Evolutionary conservation across 208 protist genomes (phyloP), one percentile per base, ranked within the genome.

Genomic region (Tritrichomonas musculus): DNA sequence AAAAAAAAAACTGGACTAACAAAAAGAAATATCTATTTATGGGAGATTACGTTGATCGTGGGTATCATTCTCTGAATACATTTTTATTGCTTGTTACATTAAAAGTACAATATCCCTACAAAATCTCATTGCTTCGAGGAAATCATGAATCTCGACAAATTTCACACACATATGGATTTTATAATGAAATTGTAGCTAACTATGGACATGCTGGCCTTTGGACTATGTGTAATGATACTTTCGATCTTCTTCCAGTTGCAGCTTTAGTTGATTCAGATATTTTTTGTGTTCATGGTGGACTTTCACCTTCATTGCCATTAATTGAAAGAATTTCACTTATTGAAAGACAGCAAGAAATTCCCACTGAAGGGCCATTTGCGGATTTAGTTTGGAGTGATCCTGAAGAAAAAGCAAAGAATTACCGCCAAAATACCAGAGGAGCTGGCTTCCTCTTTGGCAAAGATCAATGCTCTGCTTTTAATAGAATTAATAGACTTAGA

Each of bases 311-410:
- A 9, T 4, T 84, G 17, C 36, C 75, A 65, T 97, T 96, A 11
- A 93, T 98, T 44, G 97, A 98, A 93, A 95, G 98, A 94, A 97
- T 98, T 92, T 92, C 97, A 33, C 94, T 96, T 30, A 97, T 98
- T 60, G 94, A 96, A 30, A 95, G 97, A 88, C 44, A 95, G 49
- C 95, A 97, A 8, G 64, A 69, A 69, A n/a, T 69, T 17, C 64
- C 64, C 3, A n/a, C 11, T 33, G 27, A 17, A 8, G 64, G 64
- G 3, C 64, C 64, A 69, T 69, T 69, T n/a, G 64, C 64, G 3
- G 64, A 69, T n/a, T n/a, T 69, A 8, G 11, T 8, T 25, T 69
- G 64, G 64, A 69, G 64, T n/a, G 64, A 69, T 69, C 64, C 64
- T n/a, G 64, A 69, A 14, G 97, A 98, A 80, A 96, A 97, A 64